These are phyloP conservation scores for Pythium angustatum DNA, from an alignment of 352 stramenopile species.

Conservation along the genomic window DNA sequence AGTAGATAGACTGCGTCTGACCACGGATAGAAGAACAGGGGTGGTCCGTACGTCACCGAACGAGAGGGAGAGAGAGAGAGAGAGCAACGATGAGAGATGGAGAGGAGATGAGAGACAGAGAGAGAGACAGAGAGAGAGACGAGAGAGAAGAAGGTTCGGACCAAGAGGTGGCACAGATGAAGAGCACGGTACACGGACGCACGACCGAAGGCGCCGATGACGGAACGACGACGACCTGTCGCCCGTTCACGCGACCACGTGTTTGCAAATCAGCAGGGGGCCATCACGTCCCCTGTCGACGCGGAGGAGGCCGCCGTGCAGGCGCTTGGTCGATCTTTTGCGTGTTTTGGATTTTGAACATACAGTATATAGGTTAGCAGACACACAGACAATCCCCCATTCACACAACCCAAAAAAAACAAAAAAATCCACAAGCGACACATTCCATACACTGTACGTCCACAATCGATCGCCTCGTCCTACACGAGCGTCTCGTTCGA, in stretches of 20 bases:
- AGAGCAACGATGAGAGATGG: conserved; percentile 3
- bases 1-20: conserved; percentile 29
- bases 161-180: conserved; percentile 8
- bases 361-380: conserved; percentile 26
- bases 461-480: neutral
- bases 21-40: conserved; percentile 23
- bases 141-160: conserved; percentile 11
- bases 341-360: conserved; percentile 29
- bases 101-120: conserved; percentile 19
- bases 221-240: neutral
- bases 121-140: conserved; percentile 1
- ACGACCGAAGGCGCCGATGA: neutral
- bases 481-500: conserved; percentile 54
- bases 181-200: neutral
- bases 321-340: conserved; percentile 17
- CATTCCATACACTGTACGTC: neutral
- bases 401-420: conserved; percentile 15
- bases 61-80: conserved; percentile 21
- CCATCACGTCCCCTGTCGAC: conserved; percentile 4
- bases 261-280: too few relatives aligned
- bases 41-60: too few relatives aligned
- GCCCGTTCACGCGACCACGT: too few relatives aligned
- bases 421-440: conserved; percentile 14
- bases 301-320: neutral
- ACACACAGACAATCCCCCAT: neutral